Evolutionary conservation across 163 green algal genomes (phyloP).

Genomic region (Coccomyxa subellipsoidea): DNA sequence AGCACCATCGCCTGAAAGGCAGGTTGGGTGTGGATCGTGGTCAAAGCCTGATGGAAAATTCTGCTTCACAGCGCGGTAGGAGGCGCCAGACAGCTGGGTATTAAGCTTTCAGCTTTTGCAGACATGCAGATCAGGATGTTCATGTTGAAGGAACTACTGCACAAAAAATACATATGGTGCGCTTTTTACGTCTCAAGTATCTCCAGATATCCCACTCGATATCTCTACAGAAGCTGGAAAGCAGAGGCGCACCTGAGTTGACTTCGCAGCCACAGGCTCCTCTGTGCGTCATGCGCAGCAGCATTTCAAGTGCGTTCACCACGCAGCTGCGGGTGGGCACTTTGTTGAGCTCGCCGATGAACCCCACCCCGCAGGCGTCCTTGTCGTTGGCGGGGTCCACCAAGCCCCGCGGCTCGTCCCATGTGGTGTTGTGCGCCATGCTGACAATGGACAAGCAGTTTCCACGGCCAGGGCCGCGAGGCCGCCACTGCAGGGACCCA

Average conservation of each 20-base stretch:
- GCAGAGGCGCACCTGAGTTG: slow-evolving; percentile 68
- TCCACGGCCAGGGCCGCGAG: background rate
- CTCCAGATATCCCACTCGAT: background rate
- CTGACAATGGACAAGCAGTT: slow-evolving; percentile 18
- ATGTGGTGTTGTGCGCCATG: slow-evolving; percentile 39
- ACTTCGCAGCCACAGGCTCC: slow-evolving; percentile 92
- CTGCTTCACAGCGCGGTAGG: too few relatives aligned
- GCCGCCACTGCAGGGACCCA: slow-evolving; percentile 10
- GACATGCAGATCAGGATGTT: background rate
- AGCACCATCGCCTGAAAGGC: slow-evolving; percentile 76
- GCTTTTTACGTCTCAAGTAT: background rate
- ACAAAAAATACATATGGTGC: background rate
- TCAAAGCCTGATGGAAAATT: too few relatives aligned
- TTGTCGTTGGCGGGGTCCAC: slow-evolving; percentile 84
- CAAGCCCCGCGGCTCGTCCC: slow-evolving; percentile 38
- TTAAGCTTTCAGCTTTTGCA: background rate
- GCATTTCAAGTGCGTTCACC: slow-evolving; percentile 87
- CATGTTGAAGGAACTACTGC: background rate
- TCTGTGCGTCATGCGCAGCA: slow-evolving; percentile 86
- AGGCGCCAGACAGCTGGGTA: background rate
- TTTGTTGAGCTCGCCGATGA: slow-evolving; percentile 86
- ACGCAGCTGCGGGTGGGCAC: slow-evolving; percentile 62
- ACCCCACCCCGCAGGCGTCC: slow-evolving; percentile 93
- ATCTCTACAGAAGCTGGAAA: background rate
- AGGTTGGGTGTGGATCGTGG: too few relatives aligned